Conservation (phyloP, 306 rosid genomes). For the Cucurbita argyrosperma region DNA sequence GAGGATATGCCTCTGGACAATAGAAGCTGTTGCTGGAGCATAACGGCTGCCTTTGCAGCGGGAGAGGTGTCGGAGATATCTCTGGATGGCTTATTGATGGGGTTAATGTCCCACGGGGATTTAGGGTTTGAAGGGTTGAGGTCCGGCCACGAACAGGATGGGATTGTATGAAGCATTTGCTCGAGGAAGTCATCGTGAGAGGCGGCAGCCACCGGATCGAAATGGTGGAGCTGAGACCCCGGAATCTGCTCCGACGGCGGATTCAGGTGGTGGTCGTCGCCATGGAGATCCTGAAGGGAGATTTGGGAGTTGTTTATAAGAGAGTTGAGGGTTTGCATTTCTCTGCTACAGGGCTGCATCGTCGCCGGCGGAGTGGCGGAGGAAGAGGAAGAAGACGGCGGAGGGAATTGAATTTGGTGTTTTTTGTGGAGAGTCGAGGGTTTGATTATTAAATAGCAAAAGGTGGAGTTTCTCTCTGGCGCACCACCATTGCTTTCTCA, state of each 20-base stretch:
- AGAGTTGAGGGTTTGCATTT: constrained; percentile 55
- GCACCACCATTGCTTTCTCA: background rate
- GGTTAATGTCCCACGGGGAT: constrained; percentile 39
- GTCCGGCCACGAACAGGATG: constrained; percentile 50
- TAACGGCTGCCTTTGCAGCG: constrained; percentile 33
- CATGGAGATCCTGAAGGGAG: constrained; percentile 42
- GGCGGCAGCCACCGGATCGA: constrained; percentile 24
- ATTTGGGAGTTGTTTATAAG: constrained; percentile 40
- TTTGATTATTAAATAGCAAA: background rate
- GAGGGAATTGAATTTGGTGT: background rate
- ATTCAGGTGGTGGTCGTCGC: constrained; percentile 6
- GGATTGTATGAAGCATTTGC: constrained; percentile 65
- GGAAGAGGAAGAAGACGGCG: background rate
- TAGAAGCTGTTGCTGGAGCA: constrained; percentile 70
- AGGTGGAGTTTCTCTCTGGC: background rate
- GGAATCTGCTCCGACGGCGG: constrained; percentile 15
- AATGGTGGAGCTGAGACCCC: constrained; percentile 26
- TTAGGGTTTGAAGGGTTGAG: constrained; percentile 10
- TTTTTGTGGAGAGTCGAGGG: background rate
- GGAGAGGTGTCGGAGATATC: constrained; percentile 21
- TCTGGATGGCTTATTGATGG: background rate
- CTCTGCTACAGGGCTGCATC: constrained; percentile 56
- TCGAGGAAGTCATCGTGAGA: constrained; percentile 79
- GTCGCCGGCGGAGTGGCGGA: background rate
- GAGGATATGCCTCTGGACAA: constrained; percentile 22